Evolutionary conservation across 202 grass and related monocot genomes (phyloP), one percentile per base, ranked within the genome.

Genomic region (Schoenoplectus triqueter): DNA sequence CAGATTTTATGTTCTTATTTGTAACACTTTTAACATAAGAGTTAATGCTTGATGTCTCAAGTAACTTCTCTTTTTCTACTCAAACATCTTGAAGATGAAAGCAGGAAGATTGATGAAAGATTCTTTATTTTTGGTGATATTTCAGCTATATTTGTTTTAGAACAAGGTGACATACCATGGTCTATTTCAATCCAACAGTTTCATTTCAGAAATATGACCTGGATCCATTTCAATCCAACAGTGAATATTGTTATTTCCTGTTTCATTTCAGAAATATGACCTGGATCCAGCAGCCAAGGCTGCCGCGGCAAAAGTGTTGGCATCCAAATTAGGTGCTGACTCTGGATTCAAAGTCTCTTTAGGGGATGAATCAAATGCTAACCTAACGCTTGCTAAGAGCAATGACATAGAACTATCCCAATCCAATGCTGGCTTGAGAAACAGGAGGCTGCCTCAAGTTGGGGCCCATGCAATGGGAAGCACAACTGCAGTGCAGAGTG

Each of bases 221-320:
- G 54, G 96, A 98, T 87, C 96, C 96, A 88, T 45, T 9, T 2
- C 39, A 44, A 42, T 79, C 39, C 39, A 73, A 73, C 70, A 73
- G 50, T n/a, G n/a, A n/a, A n/a, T n/a, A n/a, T n/a, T n/a, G n/a
- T n/a, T n/a, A n/a, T n/a, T n/a, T n/a, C n/a, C n/a, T n/a, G n/a
- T 45, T n/a, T n/a, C n/a, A n/a, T n/a, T n/a, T n/a, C 84, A 98
- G 96, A 98, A 98, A 95, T 98, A 98, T 91, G 95, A 98, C 79
- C 87, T 98, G 54, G 95, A 98, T 87, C 96, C 96, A 88, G 91
- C 96, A 69, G 96, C 96, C 85, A 98, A 98, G 82, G 96, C 96
- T 69, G 96, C 93, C 0, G 96, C 96, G 52, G 96, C 96, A 66
- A 84, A 93, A 10, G 90, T 95, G 85, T 88, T 98, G 83, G 96